phyloP scores from a whole-genome alignment of 805 yeast species.

The Yarrowia sp. region DNA sequence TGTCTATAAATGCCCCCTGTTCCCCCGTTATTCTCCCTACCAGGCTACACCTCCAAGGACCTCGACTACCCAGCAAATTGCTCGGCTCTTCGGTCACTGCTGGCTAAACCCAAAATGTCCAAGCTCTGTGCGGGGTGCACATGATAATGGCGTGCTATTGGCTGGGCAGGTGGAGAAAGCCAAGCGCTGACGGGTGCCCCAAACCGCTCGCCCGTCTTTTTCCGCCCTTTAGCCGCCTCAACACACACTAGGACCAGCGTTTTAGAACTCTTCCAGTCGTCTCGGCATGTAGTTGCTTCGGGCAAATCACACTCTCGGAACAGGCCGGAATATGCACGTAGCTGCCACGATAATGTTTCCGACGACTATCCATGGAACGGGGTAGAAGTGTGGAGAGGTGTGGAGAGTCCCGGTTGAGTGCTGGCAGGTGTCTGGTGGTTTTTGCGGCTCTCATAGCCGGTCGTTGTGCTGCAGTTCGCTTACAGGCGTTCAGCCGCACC shows the following conservation, averaged over 20 bases:
- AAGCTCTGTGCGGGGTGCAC: conserved; percentile 37
- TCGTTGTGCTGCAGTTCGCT: neutral
- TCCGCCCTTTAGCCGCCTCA: neutral
- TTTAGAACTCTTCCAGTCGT: neutral
- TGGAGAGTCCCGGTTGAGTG: too few species aligned
- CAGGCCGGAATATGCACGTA: conserved; percentile 17
- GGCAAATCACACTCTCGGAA: conserved; percentile 38
- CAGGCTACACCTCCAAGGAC: neutral
- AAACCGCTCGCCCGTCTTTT: neutral
- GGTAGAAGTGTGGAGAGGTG: neutral
- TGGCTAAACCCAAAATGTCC: conserved; percentile 8
- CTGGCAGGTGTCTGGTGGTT: too few species aligned
- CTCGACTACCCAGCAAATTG: conserved; percentile 11
- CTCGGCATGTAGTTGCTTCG: conserved; percentile 7
- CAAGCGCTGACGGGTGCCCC: conserved; percentile 1
- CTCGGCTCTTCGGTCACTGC: conserved; percentile 35
- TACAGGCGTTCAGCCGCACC: conserved; percentile 11
- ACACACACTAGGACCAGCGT: too few species aligned
- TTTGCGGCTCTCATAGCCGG: too few species aligned
- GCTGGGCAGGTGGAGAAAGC: conserved; percentile 16
- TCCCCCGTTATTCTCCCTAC: neutral
- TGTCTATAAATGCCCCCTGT: neutral
- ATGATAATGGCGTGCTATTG: conserved; percentile 38
- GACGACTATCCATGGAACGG: neutral
- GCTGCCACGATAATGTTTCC: conserved; percentile 32